Evolutionary conservation across 148 eudicot genomes (phyloP), one percentile per base, ranked within the genome.

Genomic region (Fagopyrum homotropicum): DNA sequence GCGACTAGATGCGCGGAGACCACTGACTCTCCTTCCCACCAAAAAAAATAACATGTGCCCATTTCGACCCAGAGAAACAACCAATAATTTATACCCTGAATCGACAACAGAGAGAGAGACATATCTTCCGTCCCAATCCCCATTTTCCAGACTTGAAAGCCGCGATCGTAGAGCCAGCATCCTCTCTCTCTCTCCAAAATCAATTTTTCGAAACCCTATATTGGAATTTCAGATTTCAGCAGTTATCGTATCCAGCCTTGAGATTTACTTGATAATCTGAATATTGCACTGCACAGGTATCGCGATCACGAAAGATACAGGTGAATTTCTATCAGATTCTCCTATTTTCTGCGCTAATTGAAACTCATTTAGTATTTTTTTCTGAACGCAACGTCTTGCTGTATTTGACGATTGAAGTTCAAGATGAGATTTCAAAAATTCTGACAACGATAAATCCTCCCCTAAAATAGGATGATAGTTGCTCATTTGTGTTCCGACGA

Each of bases 401-500:
- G n/a, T 60, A 4, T 60, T 60, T 60, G 35, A 12, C 44, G 45
- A 63, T 26, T 29, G 69, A 30, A 29, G 12, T 40, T 6, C 46
- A 14, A 9, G 71, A 66, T 66, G 71, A 43, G 46, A 40, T 40
- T 66, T 63, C 71, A 12, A 66, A 12, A 66, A 4, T 66, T 15
- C 69, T 40, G 46, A 12, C 17, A 12, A 61, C 11, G 12, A 29
- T 40, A 61, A 29, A 40, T 61, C 43, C 44, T 61, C 15, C 7
- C 30, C 44, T 4, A 2, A 61, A 26, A 26, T 9, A 2, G 5
- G 46, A 66, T 66, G 1, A 43, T 66, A 66, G 46, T 2, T 66
- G 71, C 71, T 66, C 71, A 15, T 66, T 66, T 35, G 9, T 43
- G 46, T 35, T 66, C 71, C 46, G 71, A 63, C 9, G 71, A 66